Evolutionary conservation across 2,329 filamentous ascomycete species (phyloP), one percentile per base, ranked within the genome.

Genomic region (Ophiognomonia clavigignenti-juglandacearum): DNA sequence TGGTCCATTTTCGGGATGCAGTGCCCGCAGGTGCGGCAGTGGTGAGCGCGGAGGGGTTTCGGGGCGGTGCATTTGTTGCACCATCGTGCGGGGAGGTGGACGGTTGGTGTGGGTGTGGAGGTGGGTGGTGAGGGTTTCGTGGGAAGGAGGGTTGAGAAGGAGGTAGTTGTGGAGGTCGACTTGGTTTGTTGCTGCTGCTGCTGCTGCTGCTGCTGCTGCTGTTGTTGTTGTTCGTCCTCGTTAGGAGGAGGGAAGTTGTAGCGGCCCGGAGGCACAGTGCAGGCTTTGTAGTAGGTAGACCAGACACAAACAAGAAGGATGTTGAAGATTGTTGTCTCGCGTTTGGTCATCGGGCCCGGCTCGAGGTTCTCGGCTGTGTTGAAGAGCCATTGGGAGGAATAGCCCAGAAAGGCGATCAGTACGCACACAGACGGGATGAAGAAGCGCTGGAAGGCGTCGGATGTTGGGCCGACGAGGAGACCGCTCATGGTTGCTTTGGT

Each of bases 1-100:
- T 90, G 86, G 67, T 91, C 86, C 86, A 91, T 91, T 66, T 82
- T 85, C 31, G 85, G 84, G 40, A 90, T 78, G 64, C 86, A 90
- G 57, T 83, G 80, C 54, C 72, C 72, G 68, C 88, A 95, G 56
- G 79, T 78, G 53, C 82, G 83, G 68, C 88, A 95, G 71, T 95
- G 88, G 71, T 93, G 88, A 1, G 87, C 80, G 54, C 88, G 74
- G 1, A 84, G 81, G 2, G 88, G 87, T 60, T 93, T 93, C 11
- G 80, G 80, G 27, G 79, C 77, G 39, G 78, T 70, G 64, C 88
- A 95, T 64, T 87, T 89, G 54, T 77, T 78, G 68, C 88, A 95
- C 85, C 86, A 92, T 43, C 75, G 67, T 34, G 53, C 29, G 47
- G 53, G 26, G 56, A 57, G 49, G 59, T 55, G 53, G 55, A 16